phyloP scores from a whole-genome alignment of 768 basidiomycete genomes.

The Strobilomyces echinocephalus region DNA sequence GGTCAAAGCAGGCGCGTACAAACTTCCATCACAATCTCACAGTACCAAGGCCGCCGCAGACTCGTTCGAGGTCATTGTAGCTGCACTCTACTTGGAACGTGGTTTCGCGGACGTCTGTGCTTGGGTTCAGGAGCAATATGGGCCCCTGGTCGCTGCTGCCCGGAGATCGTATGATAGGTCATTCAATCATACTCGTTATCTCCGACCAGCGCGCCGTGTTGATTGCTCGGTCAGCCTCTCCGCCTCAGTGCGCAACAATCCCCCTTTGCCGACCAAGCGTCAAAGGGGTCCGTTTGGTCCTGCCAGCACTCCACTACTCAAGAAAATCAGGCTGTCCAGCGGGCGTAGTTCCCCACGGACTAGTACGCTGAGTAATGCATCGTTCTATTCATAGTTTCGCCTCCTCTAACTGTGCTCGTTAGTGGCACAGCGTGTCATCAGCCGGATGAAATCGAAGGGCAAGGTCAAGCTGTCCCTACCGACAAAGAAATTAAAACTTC shows the following conservation, averaged over 20 bases:
- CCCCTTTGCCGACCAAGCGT: constrained; percentile 14
- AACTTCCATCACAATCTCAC: constrained; percentile 18
- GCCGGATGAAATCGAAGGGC: constrained; percentile 25
- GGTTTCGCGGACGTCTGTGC: constrained; percentile 35
- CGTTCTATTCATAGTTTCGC: not conserved
- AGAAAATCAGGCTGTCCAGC: constrained; percentile 19
- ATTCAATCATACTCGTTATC: constrained; percentile 12
- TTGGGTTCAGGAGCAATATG: constrained; percentile 38
- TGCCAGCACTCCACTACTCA: constrained; percentile 9
- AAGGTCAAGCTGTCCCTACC: constrained; percentile 21
- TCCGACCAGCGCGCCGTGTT: not conserved
- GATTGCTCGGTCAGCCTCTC: constrained; percentile 13
- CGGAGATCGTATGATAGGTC: constrained; percentile 25
- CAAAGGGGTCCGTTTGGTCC: not conserved
- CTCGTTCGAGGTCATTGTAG: constrained; percentile 44
- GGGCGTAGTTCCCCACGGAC: constrained; percentile 10
- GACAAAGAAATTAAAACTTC: constrained; percentile 11
- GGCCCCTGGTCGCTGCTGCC: constrained; percentile 34
- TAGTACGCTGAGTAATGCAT: constrained; percentile 19
- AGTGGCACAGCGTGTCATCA: constrained; percentile 28
- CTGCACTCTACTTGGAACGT: constrained; percentile 38
- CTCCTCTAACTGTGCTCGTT: constrained; percentile 4
- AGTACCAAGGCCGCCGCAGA: constrained; percentile 40
- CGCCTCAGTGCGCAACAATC: not conserved
- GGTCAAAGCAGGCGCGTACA: constrained; percentile 30